Evolutionary conservation across 352 stramenopile species (phyloP).

Genomic region (Phytophthora hybrid): DNA sequence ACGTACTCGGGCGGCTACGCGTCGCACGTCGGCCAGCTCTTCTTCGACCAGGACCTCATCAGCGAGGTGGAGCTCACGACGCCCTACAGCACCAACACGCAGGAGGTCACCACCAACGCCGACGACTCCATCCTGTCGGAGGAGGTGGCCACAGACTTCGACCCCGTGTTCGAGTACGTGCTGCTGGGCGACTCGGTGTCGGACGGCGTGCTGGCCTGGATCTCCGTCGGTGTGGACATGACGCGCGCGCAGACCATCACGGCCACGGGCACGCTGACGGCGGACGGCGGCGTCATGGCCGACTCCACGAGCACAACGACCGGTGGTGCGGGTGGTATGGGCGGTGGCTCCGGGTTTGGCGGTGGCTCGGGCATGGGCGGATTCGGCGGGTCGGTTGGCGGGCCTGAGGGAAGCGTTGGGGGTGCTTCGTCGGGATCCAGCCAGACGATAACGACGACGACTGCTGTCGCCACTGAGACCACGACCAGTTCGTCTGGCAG

Average conservation of each 20-base stretch:
- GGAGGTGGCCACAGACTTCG: conserved; percentile 37
- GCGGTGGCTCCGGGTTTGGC: too few relatives aligned
- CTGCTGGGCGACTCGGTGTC: conserved; percentile 39
- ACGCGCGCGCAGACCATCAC: conserved; percentile 29
- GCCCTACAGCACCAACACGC: conserved; percentile 38
- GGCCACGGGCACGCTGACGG: too few relatives aligned
- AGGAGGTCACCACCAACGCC: conserved; percentile 36
- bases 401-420: too few relatives aligned
- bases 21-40: conserved; percentile 31
- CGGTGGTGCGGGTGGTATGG: too few relatives aligned
- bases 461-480: too few relatives aligned
- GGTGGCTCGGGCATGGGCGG: too few relatives aligned
- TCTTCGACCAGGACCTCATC: conserved; percentile 43
- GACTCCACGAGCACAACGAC: too few relatives aligned
- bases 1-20: conserved; percentile 32
- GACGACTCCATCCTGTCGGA: conserved; percentile 41
- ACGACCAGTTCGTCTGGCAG: too few relatives aligned
- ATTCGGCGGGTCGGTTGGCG: too few relatives aligned
- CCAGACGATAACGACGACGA: too few relatives aligned
- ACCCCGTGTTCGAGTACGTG: conserved; percentile 49
- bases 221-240: conserved; percentile 49
- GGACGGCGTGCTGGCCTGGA: conserved; percentile 49
- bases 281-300: too few relatives aligned
- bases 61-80: conserved; percentile 28
- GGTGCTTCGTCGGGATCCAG: too few relatives aligned